Conservation (phyloP, 805 yeast genomes). For the Hemisphaericaspora nanyangensis region DNA sequence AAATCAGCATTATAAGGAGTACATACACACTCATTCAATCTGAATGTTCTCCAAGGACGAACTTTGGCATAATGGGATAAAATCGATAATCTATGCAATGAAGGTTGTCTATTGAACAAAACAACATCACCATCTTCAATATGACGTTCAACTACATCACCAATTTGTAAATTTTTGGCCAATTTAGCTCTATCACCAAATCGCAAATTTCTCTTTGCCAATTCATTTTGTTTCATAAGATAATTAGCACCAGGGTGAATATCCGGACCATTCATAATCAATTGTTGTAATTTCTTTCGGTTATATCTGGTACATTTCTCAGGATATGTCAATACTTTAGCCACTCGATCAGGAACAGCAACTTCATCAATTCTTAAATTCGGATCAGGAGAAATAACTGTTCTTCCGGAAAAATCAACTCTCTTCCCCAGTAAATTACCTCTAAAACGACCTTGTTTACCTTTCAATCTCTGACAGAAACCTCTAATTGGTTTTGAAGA, state of each 20-base stretch:
- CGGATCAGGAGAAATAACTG: slow-evolving; percentile 98
- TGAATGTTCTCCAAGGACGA: slow-evolving; percentile 96
- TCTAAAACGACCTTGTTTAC: slow-evolving; percentile 98
- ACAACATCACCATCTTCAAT: slow-evolving; percentile 96
- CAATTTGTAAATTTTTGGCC: slow-evolving; percentile 73
- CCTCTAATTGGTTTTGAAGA: slow-evolving; percentile 82
- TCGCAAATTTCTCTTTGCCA: slow-evolving; percentile 79
- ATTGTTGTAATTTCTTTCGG: slow-evolving; percentile 65
- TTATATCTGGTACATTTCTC: slow-evolving; percentile 91
- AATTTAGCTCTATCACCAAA: slow-evolving; percentile 81
- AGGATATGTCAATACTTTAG: slow-evolving; percentile 92
- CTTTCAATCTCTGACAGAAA: slow-evolving; percentile 93
- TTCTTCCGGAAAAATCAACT: slow-evolving; percentile 97
- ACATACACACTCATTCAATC: slow-evolving; percentile 97
- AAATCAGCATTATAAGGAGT: slow-evolving; percentile 99
- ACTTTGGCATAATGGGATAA: slow-evolving; percentile 93
- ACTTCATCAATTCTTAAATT: slow-evolving; percentile 93
- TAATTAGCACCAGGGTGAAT: slow-evolving; percentile 97
- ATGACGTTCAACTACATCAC: slow-evolving; percentile 95
- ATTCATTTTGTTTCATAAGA: slow-evolving; percentile 75
- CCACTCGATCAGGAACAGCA: slow-evolving; percentile 96
- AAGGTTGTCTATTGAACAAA: slow-evolving; percentile 95
- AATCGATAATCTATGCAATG: slow-evolving; percentile 90
- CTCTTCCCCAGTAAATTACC: slow-evolving; percentile 98
- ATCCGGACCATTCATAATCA: slow-evolving; percentile 81